phyloP scores from a whole-genome alignment of 1,284 basidiomycete genomes.

The Jaminaea rosea region DNA sequence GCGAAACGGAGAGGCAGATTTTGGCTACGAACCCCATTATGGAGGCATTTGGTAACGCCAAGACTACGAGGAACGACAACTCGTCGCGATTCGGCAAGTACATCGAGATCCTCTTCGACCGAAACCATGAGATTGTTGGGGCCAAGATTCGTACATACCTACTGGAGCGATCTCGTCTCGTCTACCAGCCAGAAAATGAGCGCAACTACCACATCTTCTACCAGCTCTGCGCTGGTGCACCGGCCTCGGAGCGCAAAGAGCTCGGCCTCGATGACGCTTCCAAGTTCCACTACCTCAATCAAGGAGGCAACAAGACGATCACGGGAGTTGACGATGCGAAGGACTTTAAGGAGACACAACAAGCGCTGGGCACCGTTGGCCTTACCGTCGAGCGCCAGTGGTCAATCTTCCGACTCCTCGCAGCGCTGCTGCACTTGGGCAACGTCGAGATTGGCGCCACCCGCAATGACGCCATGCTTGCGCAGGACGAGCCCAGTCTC shows the following conservation, averaged over 20 bases:
- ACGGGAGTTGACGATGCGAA: constrained; percentile 86
- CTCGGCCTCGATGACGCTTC: constrained; percentile 75
- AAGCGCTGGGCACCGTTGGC: constrained; percentile 89
- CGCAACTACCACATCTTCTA: constrained; percentile 99
- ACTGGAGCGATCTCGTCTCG: constrained; percentile 75
- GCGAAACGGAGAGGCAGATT: constrained; percentile 92
- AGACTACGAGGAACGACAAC: constrained; percentile 98
- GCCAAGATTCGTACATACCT: constrained; percentile 96
- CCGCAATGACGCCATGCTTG: constrained; percentile 73
- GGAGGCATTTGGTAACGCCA: constrained; percentile 98
- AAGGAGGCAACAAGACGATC: constrained; percentile 77
- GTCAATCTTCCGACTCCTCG: constrained; percentile 90
- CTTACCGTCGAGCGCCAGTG: constrained; percentile 95
- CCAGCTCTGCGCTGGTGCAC: constrained; percentile 93
- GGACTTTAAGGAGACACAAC: constrained; percentile 86
- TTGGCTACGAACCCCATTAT: constrained; percentile 97
- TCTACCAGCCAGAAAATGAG: constrained; percentile 78
- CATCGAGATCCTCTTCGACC: constrained; percentile 97
- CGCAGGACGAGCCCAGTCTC: constrained; percentile 75
- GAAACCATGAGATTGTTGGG: constrained; percentile 88
- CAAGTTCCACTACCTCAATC: constrained; percentile 86
- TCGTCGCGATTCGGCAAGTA: constrained; percentile 99
- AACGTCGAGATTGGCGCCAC: constrained; percentile 81
- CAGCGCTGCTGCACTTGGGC: constrained; percentile 87
- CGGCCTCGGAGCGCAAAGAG: constrained; percentile 87